Conservation (phyloP, 345 rosid genomes). For the Noccaea bulbosa region DNA sequence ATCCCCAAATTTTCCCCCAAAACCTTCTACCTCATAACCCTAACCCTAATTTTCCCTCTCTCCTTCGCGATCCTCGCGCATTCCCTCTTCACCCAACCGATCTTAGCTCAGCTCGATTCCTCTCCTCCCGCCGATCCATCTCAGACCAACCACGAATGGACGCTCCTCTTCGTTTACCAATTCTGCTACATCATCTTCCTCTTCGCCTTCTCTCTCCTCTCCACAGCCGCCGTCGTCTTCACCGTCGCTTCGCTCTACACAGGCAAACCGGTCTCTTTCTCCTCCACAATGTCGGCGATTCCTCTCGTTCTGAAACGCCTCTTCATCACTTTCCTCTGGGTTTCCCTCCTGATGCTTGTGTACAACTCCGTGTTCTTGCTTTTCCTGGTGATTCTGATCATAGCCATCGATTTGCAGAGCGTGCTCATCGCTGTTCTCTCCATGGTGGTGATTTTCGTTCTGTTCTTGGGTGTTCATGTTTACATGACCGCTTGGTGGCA, state of each 20-base stretch:
- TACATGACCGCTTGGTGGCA: conserved; percentile 93
- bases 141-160: conserved; percentile 67
- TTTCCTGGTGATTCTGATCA: conserved; percentile 54
- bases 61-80: conserved; percentile 84
- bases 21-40: conserved; percentile 68
- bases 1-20: conserved; percentile 67
- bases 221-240: conserved; percentile 96
- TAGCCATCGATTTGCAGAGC: conserved; percentile 59
- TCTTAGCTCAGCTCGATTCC: conserved; percentile 52
- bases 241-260: conserved; percentile 93
- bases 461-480: conserved; percentile 75
- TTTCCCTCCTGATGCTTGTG: conserved; percentile 63
- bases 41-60: conserved; percentile 77
- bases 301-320: conserved; percentile 83
- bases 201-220: conserved; percentile 92
- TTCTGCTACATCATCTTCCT: conserved; percentile 81
- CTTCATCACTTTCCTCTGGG: conserved; percentile 83
- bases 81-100: conserved; percentile 80
- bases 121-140: conserved; percentile 44
- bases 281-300: conserved; percentile 70
- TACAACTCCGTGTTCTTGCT: conserved; percentile 60
- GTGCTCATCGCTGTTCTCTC: conserved; percentile 52
- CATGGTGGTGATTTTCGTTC: conserved; percentile 49
- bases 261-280: conserved; percentile 77
- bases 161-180: conserved; percentile 66